Conservation (phyloP, 2,329 filamentous ascomycete genomes). For the Trichoderma simmonsii region DNA sequence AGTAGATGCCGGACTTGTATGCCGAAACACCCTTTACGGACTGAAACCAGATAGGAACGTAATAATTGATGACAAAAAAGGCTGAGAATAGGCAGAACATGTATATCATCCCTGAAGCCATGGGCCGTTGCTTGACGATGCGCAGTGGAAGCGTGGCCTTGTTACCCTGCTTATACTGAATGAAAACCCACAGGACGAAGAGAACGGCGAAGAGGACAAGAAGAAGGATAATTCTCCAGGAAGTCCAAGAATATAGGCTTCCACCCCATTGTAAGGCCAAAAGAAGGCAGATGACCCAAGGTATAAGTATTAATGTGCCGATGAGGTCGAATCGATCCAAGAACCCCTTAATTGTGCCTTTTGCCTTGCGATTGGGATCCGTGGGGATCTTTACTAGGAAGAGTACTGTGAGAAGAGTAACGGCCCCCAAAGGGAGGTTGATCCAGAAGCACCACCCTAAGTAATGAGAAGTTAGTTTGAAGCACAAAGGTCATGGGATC, state of each 20-base stretch:
- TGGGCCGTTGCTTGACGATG: slow-evolving; percentile 36
- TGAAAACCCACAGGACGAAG: slow-evolving; percentile 16
- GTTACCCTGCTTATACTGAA: slow-evolving; percentile 13
- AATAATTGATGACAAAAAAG: slow-evolving; percentile 29
- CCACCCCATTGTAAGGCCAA: slow-evolving; percentile 48
- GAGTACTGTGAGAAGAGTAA: neutral
- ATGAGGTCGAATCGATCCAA: neutral
- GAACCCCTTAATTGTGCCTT: neutral
- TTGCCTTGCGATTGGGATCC: neutral
- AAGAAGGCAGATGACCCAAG: slow-evolving; percentile 41
- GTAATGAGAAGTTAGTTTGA: neutral
- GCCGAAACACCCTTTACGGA: slow-evolving; percentile 38
- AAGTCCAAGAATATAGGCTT: slow-evolving; percentile 27
- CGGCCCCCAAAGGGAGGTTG: neutral
- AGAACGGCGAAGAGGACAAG: neutral
- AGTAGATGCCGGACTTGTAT: slow-evolving; percentile 26
- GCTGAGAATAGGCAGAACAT: slow-evolving; percentile 34
- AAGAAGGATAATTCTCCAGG: slow-evolving; percentile 19
- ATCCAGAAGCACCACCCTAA: slow-evolving; percentile 1
- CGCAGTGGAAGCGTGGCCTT: slow-evolving; percentile 32
- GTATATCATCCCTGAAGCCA: slow-evolving; percentile 31
- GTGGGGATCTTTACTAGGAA: neutral
- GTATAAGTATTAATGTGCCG: slow-evolving; percentile 13
- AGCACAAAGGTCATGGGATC: neutral
- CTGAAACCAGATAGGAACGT: slow-evolving; percentile 40